Base-by-base conservation (phyloP, 805 yeast species). In the Henningerozyma blattae region DNA sequence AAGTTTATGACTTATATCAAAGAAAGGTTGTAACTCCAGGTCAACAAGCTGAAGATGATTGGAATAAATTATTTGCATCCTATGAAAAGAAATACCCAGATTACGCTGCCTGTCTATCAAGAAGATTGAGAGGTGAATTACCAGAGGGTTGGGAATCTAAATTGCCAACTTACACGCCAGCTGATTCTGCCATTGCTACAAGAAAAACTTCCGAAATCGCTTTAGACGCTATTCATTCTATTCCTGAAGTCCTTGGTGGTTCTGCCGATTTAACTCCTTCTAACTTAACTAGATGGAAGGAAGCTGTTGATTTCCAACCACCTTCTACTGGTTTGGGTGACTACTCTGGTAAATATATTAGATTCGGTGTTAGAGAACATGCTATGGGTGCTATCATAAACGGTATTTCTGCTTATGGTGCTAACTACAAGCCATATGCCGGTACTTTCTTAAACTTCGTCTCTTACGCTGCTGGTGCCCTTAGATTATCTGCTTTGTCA, bases 321-420 rank as follows among this genome's bases (percentile, higher is more conserved):
- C 83, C 85, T 36, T 54, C 74, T 36, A 64, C 85, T 39, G 76
- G 76, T 31, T 66, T 84, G 47, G 97, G 97, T 63, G 75, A 75
- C 55, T 87, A 79, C 70, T 44, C 75, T 38, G 98, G 98, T 59
- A 79, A 95, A 60, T 89, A 89, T 70, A 70, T 89, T 64, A 80
- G 96, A 68, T 89, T 79, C 62, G 98, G 98, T 77, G 95, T 89
- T 46, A 81, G 98, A 67, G 98, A 89, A 72, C 97, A 91, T 66
- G 96, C 84, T 62, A 86, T 89, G 96, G 95, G 95, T 67, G 95
- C 96, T 45, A 81, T 87, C 61, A 72, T 87, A 76, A 89, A 91
- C 67, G 98, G 98, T 79, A 81, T 89, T 50, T 71, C 91, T 39
- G 96, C 95, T 36, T 89, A 66, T 56, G 77, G 77, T 44, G 82